phyloP scores from a whole-genome alignment of 2,329 filamentous ascomycete species.

The Monilinia fructigena region DNA sequence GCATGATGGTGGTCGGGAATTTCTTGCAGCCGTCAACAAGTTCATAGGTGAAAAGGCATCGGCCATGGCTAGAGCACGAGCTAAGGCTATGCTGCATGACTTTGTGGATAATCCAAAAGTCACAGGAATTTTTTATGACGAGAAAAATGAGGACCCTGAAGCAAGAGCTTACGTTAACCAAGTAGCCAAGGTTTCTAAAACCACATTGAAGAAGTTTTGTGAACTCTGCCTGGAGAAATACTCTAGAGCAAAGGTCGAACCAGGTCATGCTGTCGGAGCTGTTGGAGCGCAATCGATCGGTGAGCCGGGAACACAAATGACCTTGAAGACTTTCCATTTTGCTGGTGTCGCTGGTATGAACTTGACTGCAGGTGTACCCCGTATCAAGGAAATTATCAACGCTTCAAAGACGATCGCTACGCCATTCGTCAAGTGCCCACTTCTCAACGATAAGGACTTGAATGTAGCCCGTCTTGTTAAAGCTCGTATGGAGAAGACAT shows the following conservation, averaged over 20 bases:
- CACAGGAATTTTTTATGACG: constrained; percentile 36
- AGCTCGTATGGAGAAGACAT: constrained; percentile 92
- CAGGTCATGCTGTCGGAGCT: constrained; percentile 92
- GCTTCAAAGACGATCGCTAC: constrained; percentile 92
- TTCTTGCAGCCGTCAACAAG: constrained; percentile 73
- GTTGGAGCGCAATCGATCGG: constrained; percentile 97
- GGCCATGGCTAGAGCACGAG: constrained; percentile 56
- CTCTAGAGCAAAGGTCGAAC: constrained; percentile 85
- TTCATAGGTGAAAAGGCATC: constrained; percentile 66
- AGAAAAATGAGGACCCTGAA: constrained; percentile 35
- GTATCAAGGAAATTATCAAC: constrained; percentile 99
- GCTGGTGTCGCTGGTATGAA: constrained; percentile 99
- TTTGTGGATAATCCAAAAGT: constrained; percentile 42
- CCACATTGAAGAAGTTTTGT: constrained; percentile 74
- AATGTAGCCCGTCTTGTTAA: constrained; percentile 88
- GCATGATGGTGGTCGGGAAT: constrained; percentile 78
- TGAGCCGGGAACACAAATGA: constrained; percentile 98
- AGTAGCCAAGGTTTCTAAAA: constrained; percentile 78
- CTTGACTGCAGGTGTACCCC: constrained; percentile 97
- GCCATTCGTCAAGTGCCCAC: constrained; percentile 83
- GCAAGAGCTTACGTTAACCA: constrained; percentile 31
- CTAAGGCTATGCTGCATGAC: constrained; percentile 51
- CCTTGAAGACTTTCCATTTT: constrained; percentile 99
- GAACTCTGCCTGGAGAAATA: constrained; percentile 84
- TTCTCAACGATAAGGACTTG: constrained; percentile 72